Base-by-base conservation (phyloP, 108 stramenopile species). In the Pseudonitzschia delicatissima region DNA sequence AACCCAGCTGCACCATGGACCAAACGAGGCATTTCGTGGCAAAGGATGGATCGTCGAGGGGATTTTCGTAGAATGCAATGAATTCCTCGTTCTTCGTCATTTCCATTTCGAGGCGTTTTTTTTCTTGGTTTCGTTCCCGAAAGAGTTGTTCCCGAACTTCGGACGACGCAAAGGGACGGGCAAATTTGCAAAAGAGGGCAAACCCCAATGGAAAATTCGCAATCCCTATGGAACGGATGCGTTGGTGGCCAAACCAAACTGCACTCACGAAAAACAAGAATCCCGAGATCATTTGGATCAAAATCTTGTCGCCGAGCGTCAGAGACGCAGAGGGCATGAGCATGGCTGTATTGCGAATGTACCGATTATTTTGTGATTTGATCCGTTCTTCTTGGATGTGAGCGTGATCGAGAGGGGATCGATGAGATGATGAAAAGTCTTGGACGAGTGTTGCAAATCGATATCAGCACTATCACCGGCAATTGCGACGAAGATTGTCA, bases 181-280 rank as follows among this genome's bases (percentile, higher is more conserved):
- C 29, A 27, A 31, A 55, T n/a, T 55, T 55, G 32, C 53, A 55
- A 32, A 55, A 55, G n/a, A 55, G n/a, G 9, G 32, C 53, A 55
- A 55, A 55, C 5, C 32, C 29, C 31, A 55, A 17, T 27, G 53
- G 53, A 32, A 55, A 32, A 55, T 55, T 55, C n/a, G 53, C 28
- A n/a, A 55, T 55, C 12, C 53, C 53, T n/a, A 55, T 27, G 2
- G 47, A 48, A 23, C 47, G 20, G 2, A 48, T 48, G 21, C 47
- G n/a, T 23, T 23, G 20, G 32, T 55, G 53, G 31, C 53, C 53
- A 27, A 31, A 32, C 31, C 53, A 55, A 11, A 55, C 3, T 31
- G n/a, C 11, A 0, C 28, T 31, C n/a, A 55, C 27, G 5, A 32
- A n/a, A 55, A 55, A 55, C 8, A 55, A 3, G 0, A 15, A 18